Conservation (phyloP, 306 rosid species). For the Vigna mungo region DNA sequence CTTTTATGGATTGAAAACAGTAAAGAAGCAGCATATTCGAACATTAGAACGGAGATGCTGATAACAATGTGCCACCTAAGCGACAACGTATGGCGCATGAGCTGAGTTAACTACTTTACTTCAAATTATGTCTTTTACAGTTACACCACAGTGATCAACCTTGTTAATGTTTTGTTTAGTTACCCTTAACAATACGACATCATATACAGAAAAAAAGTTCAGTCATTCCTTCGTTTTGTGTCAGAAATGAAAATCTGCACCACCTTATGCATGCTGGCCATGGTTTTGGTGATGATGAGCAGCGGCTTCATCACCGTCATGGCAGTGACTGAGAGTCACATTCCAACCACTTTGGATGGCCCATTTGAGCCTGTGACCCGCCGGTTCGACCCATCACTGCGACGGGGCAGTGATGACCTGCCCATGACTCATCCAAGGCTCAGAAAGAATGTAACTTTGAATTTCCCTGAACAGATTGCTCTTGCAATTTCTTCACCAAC, state of each 20-base stretch:
- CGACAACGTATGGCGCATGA: not conserved
- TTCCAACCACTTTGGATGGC: conserved; percentile 85
- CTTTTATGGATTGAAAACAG: not conserved
- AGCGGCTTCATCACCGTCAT: conserved; percentile 24
- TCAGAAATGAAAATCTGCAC: conserved; percentile 48
- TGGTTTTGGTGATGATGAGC: conserved; percentile 36
- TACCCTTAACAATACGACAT: not conserved
- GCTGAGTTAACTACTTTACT: not conserved
- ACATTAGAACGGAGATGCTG: conserved; percentile 12
- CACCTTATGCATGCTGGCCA: conserved; percentile 44
- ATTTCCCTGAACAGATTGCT: conserved; percentile 87
- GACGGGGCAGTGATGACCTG: conserved; percentile 84
- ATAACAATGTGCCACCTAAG: conserved; percentile 22
- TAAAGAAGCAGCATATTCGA: conserved; percentile 44
- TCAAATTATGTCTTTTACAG: conserved; percentile 13
- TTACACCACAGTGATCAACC: not conserved
- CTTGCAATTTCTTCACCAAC: conserved; percentile 82
- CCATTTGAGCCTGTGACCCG: conserved; percentile 79
- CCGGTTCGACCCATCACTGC: conserved; percentile 67
- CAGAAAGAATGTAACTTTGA: conserved; percentile 67
- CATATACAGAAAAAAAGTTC: not conserved
- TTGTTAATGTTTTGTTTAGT: not conserved
- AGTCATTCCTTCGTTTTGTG: conserved; percentile 1
- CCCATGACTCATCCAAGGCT: conserved; percentile 91
- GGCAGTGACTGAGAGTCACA: conserved; percentile 50